Evolutionary conservation across 225 moss, liverwort and hornwort species (phyloP).

Genomic region (Bryum argenteum): DNA sequence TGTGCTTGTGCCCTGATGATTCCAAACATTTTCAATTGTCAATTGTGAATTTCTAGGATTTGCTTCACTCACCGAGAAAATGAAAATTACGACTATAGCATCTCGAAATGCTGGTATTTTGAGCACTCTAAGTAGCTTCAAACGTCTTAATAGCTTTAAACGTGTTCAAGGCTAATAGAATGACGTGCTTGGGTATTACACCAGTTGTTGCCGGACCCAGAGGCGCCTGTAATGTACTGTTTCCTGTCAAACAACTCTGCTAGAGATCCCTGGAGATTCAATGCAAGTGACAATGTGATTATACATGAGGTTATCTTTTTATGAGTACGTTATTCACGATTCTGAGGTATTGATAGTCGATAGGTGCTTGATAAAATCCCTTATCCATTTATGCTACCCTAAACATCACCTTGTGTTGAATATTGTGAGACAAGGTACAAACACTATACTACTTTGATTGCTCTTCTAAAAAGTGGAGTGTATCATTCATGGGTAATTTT

Average conservation of each 20-base stretch:
- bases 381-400: neutral
- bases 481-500: neutral
- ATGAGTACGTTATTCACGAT: neutral
- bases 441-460: neutral
- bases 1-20: conserved; percentile 82
- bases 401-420: neutral
- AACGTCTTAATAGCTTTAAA: neutral
- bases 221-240: conserved; percentile 72
- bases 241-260: conserved; percentile 77
- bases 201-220: conserved; percentile 97
- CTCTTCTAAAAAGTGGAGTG: conserved; percentile 1
- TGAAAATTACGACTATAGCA: neutral
- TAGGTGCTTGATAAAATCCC: neutral
- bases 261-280: conserved; percentile 61
- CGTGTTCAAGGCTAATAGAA: neutral
- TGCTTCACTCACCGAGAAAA: conserved; percentile 13
- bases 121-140: neutral
- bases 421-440: conserved; percentile 17
- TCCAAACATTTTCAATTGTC: conserved; percentile 17
- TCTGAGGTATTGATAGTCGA: neutral
- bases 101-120: neutral
- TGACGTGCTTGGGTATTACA: conserved; percentile 19
- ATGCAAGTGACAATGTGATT: conserved; percentile 6
- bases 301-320: neutral
- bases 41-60: conserved; percentile 11